Base-by-base conservation (phyloP, 257 asterid genomes). In the Dorcoceras hygrometricum region DNA sequence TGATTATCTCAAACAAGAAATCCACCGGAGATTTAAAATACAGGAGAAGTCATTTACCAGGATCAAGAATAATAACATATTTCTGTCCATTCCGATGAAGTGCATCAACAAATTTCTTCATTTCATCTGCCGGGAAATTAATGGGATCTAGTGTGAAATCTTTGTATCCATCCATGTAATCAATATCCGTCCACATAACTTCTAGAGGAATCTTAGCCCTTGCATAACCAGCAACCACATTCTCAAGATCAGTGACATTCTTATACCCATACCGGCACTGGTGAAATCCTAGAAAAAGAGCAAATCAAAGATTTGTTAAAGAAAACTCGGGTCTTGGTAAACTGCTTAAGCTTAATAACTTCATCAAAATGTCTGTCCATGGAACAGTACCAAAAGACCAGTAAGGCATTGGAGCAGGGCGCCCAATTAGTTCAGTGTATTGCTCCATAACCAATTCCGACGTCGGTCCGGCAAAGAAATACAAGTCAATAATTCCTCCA, bases 121-220 rank as follows among this genome's bases (percentile, higher is more conserved):
- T 79, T 73, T 76, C 53, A 39, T 77, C 76, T 46, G 56, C 70
- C 0, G 97, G 97, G 36, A 83, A 93, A 55, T 88, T 86, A 59
- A 90, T 26, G 28, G 97, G 95, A 70, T 93, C 96, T 16, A 93
- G 82, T 8, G 97, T 93, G 78, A 93, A 93, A 73, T 93, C 99
- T 77, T 93, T 93, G 77, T 74, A 88, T 3, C 73, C 87, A 36
- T 93, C 99, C 99, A 93, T 90, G 85, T 93, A 76, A 79, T 93
- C 99, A 23, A 90, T 89, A 71, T 93, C 97, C 2, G 91, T 93
- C 99, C 99, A 93, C 80, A 93, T 86, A 55, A 85, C 95, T 63
- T 93, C 99, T 11, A 93, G 82, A 19, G 99, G 99, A 55, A 93
- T 39, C 51, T 43, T 65, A 1, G 59, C 29, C 53, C 6, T 31